Percentiles rank a stretch among this genome's conserved stretches.
These are phyloP conservation scores for Tritrichomonas musculus DNA, from an alignment of 208 protist genomes.

Conservation along the genomic window DNA sequence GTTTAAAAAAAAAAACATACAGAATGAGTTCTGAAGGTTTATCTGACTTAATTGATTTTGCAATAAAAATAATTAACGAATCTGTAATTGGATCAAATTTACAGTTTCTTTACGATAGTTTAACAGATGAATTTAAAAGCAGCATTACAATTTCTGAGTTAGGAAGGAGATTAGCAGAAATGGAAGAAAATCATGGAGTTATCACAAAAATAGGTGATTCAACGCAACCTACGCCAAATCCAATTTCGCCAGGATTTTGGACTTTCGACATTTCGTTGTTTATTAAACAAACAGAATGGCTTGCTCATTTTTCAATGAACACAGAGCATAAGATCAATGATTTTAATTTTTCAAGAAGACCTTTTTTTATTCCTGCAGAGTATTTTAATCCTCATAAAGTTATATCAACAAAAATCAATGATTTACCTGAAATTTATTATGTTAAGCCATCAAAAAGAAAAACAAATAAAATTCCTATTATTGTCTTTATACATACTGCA, in stretches of 20 bases:
- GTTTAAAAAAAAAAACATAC: no score
- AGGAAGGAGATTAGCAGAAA: neutral
- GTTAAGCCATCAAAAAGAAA: neutral
- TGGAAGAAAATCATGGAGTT: neutral
- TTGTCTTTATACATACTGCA: neutral
- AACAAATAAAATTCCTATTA: neutral
- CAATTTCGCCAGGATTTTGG: neutral
- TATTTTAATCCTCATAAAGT: slow-evolving; percentile 33
- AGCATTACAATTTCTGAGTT: neutral
- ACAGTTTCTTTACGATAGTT: neutral
- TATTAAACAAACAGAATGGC: neutral
- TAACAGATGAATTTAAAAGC: neutral
- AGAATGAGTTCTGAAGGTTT: no score
- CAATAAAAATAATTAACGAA: neutral
- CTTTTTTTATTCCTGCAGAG: neutral
- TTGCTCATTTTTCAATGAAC: slow-evolving; percentile 15
- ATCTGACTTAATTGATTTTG: neutral
- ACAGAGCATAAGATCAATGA: neutral
- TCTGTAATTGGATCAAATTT: neutral
- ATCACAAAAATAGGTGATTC: neutral
- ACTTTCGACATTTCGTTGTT: neutral
- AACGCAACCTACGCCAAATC: neutral
- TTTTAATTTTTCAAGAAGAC: neutral
- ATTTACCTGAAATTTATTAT: neutral
- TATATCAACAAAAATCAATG: neutral